Percentiles rank a stretch among this genome's conserved stretches.
Evolutionary conservation across 768 basidiomycete genomes (phyloP).

Genomic region (Cubamyces lactineus): DNA sequence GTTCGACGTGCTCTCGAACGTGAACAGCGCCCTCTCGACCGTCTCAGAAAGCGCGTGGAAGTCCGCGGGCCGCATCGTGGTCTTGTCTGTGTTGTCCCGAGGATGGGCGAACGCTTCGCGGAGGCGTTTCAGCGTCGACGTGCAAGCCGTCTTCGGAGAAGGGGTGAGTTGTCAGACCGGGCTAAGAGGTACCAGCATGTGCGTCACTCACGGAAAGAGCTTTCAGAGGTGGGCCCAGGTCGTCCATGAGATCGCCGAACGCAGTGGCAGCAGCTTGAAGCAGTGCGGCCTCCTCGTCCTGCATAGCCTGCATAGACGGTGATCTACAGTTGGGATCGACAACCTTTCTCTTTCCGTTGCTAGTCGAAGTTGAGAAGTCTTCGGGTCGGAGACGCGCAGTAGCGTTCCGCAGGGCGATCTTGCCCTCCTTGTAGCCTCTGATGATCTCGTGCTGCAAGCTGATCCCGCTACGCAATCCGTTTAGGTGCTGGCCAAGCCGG

Average conservation of each 20-base stretch:
- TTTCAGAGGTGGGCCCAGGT: slow-evolving; percentile 76
- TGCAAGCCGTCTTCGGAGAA: slow-evolving; percentile 60
- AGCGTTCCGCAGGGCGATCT: slow-evolving; percentile 38
- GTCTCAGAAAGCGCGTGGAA: slow-evolving; percentile 65
- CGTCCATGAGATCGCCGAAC: slow-evolving; percentile 80
- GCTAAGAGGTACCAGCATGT: too few species aligned
- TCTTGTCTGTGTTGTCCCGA: slow-evolving; percentile 28
- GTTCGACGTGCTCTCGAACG: slow-evolving; percentile 84
- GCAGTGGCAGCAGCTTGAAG: slow-evolving; percentile 67
- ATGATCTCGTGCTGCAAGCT: slow-evolving; percentile 83
- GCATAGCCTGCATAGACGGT: slow-evolving; percentile 2
- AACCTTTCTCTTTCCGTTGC: slow-evolving; percentile 29
- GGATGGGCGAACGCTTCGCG: slow-evolving; percentile 63
- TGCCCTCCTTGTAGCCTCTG: slow-evolving; percentile 56
- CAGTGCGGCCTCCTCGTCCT: slow-evolving; percentile 45
- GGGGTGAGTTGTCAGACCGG: background rate
- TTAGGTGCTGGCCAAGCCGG: slow-evolving; percentile 91
- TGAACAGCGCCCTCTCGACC: slow-evolving; percentile 68
- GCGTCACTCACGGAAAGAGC: slow-evolving; percentile 62
- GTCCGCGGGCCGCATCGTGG: slow-evolving; percentile 40
- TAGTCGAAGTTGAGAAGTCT: background rate
- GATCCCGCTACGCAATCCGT: slow-evolving; percentile 84
- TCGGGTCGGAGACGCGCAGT: background rate
- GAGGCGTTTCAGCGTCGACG: slow-evolving; percentile 60
- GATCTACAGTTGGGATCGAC: slow-evolving; percentile 4